Base-by-base conservation (phyloP, 305 asterid species). In the Petunia hybrid region DNA sequence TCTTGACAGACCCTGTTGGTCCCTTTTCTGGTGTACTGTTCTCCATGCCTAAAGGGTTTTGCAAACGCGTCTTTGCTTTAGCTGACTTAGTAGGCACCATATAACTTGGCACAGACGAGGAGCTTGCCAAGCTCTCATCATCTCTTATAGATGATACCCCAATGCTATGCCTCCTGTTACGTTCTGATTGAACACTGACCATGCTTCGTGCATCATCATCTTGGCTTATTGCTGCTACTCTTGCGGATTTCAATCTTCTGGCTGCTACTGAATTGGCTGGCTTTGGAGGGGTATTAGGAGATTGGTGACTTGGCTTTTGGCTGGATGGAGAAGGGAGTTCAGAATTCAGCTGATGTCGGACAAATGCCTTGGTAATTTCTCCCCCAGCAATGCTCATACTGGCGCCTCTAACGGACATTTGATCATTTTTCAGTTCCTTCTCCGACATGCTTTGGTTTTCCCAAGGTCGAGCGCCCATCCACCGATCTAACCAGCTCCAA, bases 401-500 rank as follows among this genome's bases (percentile, higher is more conserved):
- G 42, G 43, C 81, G 76, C 86, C 92, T 86, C 87, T 90, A 84
- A 82, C 60, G 53, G 94, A 89, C 82, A 53, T 14, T 14, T 85
- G 86, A 66, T 89, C 93, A 12, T 68, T 82, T 76, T 86, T 90
- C 5, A 51, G 84, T 83, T 90, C 97, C 85, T 89, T 90, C 79
- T 91, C 97, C 1, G 85, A 38, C 4, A 80, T 62, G 62, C 80
- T 82, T 64, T 85, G 90, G 14, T 88, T 56, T 76, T 92, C 97
- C 92, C 85, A 91, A 53, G 98, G 95, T n/a, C 86, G 91, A 73
- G 97, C 88, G 16, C 98, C 97, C 97, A 91, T 94, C 95, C 94
- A 94, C 1, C 98, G 91, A 81, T 96, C 99, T 73, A 96, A 78
- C 98, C 98, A 96, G 87, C 99, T 96, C 99, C 99, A 96, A 4